phyloP scores from a whole-genome alignment of 2,329 filamentous ascomycete species.

The Mycosphaerella arachidis region DNA sequence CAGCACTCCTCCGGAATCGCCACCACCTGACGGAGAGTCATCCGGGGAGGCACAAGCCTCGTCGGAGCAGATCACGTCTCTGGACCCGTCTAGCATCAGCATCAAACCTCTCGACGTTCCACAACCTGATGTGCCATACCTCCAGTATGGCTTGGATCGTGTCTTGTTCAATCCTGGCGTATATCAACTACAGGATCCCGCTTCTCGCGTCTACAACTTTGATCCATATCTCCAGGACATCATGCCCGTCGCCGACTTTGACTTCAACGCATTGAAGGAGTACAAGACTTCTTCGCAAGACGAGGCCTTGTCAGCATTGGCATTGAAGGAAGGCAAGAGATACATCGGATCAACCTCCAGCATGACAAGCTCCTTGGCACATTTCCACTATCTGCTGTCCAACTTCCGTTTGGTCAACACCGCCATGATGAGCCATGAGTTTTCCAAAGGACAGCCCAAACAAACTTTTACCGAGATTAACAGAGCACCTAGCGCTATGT shows the following conservation, averaged over 20 bases:
- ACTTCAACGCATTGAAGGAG: conserved; percentile 77
- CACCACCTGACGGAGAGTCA: neutral
- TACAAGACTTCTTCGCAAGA: conserved; percentile 94
- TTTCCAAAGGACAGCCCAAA: conserved; percentile 52
- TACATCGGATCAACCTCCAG: conserved; percentile 96
- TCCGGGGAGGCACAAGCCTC: neutral
- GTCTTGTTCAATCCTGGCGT: conserved; percentile 96
- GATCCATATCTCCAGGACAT: conserved; percentile 90
- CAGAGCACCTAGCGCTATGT: conserved; percentile 71
- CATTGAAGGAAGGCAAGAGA: conserved; percentile 63
- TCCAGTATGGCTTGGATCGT: conserved; percentile 73
- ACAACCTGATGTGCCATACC: conserved; percentile 54
- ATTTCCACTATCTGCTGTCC: conserved; percentile 91
- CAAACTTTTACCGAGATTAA: conserved; percentile 66
- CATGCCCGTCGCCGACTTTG: conserved; percentile 89
- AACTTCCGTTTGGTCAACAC: conserved; percentile 71
- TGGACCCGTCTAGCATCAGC: conserved; percentile 26
- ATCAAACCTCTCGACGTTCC: conserved; percentile 40
- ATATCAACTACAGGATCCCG: conserved; percentile 83
- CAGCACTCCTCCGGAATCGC: neutral
- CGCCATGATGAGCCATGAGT: conserved; percentile 61
- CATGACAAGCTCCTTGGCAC: conserved; percentile 81
- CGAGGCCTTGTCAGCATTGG: conserved; percentile 62
- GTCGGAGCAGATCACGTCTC: conserved; percentile 8
- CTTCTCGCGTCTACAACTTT: conserved; percentile 89